Evolutionary conservation across 352 stramenopile genomes (phyloP).

Genomic region (Pythium oligandrum): DNA sequence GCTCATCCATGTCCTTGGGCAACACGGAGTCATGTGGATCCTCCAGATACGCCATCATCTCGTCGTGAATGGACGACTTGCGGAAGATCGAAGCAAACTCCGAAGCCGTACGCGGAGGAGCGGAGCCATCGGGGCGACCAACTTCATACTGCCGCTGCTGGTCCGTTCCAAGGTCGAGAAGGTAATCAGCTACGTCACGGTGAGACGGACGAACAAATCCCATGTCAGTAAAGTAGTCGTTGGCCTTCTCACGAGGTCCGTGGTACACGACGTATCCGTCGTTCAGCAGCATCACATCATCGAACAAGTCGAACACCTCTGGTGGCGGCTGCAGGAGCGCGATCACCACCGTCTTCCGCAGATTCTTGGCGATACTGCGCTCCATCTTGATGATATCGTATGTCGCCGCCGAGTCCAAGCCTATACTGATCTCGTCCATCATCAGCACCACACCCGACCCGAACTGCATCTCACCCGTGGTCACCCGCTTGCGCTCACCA

Average conservation of each 20-base stretch:
- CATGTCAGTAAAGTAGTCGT: conserved; percentile 22
- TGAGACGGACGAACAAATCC: conserved; percentile 19
- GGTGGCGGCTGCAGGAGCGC: conserved; percentile 24
- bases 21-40: conserved; percentile 87
- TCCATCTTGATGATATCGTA: conserved; percentile 76
- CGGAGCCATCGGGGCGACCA: conserved; percentile 10
- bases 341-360: conserved; percentile 25
- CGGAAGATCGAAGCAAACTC: conserved; percentile 23
- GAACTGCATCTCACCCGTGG: conserved; percentile 62
- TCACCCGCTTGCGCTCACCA: conserved; percentile 29
- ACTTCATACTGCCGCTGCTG: conserved; percentile 25
- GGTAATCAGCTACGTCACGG: conserved; percentile 24
- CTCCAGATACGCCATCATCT: conserved; percentile 36
- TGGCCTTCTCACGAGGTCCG: conserved; percentile 16
- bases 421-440: conserved; percentile 86
- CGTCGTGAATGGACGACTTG: conserved; percentile 14
- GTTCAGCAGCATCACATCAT: conserved; percentile 28
- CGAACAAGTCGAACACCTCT: conserved; percentile 27
- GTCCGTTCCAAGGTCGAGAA: conserved; percentile 25
- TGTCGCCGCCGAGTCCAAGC: conserved; percentile 39
- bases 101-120: conserved; percentile 12
- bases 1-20: conserved; percentile 57
- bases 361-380: conserved; percentile 21
- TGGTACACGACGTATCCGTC: conserved; percentile 27
- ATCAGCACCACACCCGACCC: conserved; percentile 40